Conservation (phyloP, 2,329 filamentous ascomycete species). For the Apiospora rasikravindrae region DNA sequence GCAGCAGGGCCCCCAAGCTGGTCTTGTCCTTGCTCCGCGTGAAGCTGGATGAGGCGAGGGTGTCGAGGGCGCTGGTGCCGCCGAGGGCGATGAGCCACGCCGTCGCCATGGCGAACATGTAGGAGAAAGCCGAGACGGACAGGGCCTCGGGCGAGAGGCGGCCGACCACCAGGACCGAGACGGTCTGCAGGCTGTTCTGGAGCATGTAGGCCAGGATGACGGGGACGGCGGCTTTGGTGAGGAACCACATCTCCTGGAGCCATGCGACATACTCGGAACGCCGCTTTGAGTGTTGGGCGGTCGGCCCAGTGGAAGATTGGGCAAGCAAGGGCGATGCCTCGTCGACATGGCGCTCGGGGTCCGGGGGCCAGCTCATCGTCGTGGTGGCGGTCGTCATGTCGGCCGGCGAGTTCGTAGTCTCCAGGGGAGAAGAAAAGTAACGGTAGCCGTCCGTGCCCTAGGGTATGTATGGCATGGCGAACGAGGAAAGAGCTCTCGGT, state of each 20-base stretch:
- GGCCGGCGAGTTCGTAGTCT: not conserved
- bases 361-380: not conserved
- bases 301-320: not conserved
- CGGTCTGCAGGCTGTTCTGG: slow-evolving; percentile 83
- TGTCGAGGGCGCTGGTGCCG: slow-evolving; percentile 86
- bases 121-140: slow-evolving; percentile 83
- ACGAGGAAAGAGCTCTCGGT: not conserved
- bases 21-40: slow-evolving; percentile 81
- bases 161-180: slow-evolving; percentile 82
- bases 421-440: not conserved
- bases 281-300: not conserved
- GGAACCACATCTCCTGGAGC: slow-evolving; percentile 67
- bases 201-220: slow-evolving; percentile 85
- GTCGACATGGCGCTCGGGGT: slow-evolving; percentile 7
- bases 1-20: slow-evolving; percentile 78
- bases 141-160: slow-evolving; percentile 77
- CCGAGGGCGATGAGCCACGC: slow-evolving; percentile 87
- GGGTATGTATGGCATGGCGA: not conserved
- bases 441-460: no score
- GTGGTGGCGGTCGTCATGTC: not conserved
- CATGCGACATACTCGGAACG: slow-evolving; percentile 32
- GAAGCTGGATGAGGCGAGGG: slow-evolving; percentile 80
- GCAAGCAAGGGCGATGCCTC: slow-evolving; percentile 1
- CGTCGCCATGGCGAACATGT: slow-evolving; percentile 93
- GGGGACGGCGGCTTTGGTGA: slow-evolving; percentile 73